Evolutionary conservation across 306 rosid genomes (phyloP).

Genomic region (Lupinus albus): DNA sequence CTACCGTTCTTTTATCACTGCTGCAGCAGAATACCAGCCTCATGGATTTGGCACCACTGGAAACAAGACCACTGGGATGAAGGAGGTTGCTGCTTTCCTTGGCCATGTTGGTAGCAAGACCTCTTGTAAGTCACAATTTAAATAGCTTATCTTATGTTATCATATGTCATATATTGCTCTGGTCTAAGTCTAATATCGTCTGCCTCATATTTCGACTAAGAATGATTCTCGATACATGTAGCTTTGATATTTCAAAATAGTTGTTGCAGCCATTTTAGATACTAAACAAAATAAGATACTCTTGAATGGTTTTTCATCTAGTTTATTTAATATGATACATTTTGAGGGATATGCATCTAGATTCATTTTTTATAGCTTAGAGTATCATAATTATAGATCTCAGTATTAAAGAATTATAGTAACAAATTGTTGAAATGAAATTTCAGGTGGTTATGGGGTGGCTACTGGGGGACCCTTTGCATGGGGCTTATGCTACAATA

Average conservation of each 20-base stretch:
- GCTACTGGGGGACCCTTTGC: constrained; percentile 96
- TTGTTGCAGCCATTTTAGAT: too few species aligned
- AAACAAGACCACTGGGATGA: constrained; percentile 65
- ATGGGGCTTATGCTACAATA: constrained; percentile 96
- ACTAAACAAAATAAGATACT: too few species aligned
- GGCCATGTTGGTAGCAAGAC: constrained; percentile 93
- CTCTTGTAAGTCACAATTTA: constrained; percentile 62
- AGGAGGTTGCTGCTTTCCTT: constrained; percentile 85
- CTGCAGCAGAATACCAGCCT: constrained; percentile 74
- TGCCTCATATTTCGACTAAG: too few species aligned
- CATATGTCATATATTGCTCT: too few species aligned
- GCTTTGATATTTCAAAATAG: too few species aligned
- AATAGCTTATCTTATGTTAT: not conserved
- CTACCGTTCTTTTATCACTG: constrained; percentile 70
- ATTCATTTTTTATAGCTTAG: constrained; percentile 1
- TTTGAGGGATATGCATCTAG: not conserved
- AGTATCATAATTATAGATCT: not conserved
- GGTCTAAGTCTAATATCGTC: too few species aligned
- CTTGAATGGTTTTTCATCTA: too few species aligned
- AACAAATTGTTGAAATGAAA: constrained; percentile 18
- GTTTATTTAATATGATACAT: not conserved
- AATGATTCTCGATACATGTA: too few species aligned
- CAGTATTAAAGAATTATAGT: not conserved
- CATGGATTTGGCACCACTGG: constrained; percentile 90
- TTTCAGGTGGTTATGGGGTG: constrained; percentile 94